Evolutionary conservation across 106 monocot genomes (phyloP), one percentile per base, ranked within the genome.

Genomic region (Posidonia australis): DNA sequence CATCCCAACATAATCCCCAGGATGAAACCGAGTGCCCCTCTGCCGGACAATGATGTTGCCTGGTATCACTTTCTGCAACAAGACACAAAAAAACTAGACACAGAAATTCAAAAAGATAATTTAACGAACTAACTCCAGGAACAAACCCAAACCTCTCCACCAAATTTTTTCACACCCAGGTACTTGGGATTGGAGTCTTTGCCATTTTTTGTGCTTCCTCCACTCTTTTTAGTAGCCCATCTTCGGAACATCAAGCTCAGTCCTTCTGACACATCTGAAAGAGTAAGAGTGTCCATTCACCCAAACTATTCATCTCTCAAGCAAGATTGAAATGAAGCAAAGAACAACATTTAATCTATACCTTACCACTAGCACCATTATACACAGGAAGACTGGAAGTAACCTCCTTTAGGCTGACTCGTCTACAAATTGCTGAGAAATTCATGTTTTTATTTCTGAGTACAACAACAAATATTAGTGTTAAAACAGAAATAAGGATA

Each of bases 11-110:
- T 85, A 90, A 54, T 87, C 77, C 5, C 96, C 96, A 10, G 96
- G 90, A 64, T 87, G 90, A 62, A 90, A 87, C 11, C 82, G 41
- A 17, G 96, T 96, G 0, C 90, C 96, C 10, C 90, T 65, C 62
- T 96, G 96, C 3, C 96, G 84, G 64, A 96, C 84, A 58, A 96
- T 90, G 63, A 96, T 96, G 62, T 96, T 90, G 0, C 96, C 96
- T 22, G 90, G 90, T 67, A 84, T 87, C 43, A 96, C 90, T 70
- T 76, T 90, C 96, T 96, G 71, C 68, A 70, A 18, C 7, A 42
- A 19, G 13, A 14, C 18, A 63, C 25, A 2, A 42, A 62, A 60
- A 17, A 20, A 59, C 6, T 14, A 44, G 44, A 22, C 12, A 57
- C 9, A 64, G 30, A 64, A 58, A 25, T 23, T 24, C 30, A 24